phyloP scores from a whole-genome alignment of 2,329 filamentous ascomycete species.

The Penicillium sp. region DNA sequence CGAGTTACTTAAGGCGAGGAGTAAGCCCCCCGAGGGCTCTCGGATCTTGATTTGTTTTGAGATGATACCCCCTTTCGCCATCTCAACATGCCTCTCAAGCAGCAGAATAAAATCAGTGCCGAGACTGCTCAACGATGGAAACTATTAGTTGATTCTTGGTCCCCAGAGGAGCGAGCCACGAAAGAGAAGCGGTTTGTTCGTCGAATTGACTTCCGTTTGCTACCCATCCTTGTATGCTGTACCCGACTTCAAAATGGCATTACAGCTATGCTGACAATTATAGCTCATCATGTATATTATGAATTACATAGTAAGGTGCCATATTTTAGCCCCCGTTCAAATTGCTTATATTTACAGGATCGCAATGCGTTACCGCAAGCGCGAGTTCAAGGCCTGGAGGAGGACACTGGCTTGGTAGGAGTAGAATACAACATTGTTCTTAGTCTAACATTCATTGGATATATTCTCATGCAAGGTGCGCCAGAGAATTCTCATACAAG shows the following conservation, averaged over 20 bases:
- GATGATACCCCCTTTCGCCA: not conserved
- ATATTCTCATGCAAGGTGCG: not conserved
- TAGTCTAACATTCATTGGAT: not conserved
- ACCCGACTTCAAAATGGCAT: not conserved
- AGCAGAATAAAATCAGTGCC: not conserved
- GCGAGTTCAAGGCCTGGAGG: not conserved
- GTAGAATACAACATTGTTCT: not conserved
- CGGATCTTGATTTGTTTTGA: not conserved
- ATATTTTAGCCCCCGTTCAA: not conserved
- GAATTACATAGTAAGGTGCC: not conserved
- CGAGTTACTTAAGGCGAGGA: not conserved
- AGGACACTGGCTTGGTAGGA: not conserved
- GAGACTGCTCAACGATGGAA: not conserved
- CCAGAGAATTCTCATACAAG: not conserved
- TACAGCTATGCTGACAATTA: not conserved
- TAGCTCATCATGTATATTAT: conserved; percentile 1
- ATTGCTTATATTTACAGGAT: not conserved
- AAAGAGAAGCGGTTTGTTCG: not conserved
- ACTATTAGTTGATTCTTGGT: not conserved
- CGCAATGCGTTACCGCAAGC: not conserved
- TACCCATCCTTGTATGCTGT: not conserved
- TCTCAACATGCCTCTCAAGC: not conserved
- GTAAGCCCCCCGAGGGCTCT: not conserved
- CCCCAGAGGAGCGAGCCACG: not conserved
- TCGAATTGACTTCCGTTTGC: not conserved